Evolutionary conservation across 345 rosid species (phyloP), one percentile per base, ranked within the genome.

Genomic region (Erucastrum elatum): DNA sequence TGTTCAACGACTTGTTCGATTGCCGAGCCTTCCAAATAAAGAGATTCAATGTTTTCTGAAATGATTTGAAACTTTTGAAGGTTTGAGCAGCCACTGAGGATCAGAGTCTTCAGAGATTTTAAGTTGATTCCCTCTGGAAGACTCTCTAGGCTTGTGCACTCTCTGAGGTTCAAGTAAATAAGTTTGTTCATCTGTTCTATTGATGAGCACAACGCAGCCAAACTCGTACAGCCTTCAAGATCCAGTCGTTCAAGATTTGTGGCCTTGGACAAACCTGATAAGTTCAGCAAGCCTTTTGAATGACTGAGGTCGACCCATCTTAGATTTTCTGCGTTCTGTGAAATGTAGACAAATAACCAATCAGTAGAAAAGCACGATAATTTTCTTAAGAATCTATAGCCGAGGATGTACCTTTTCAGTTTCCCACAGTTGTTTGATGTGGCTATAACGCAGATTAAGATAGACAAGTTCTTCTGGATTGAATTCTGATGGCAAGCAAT

Each of bases 251-350:
- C 82, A 63, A 87, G 65, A 30, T 65, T 80, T 30, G 17, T 8
- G 2, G 85, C 85, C 41, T 12, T 11, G 51, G 84, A 83, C n/a
- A 81, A 73, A 27, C 83, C 80, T 58, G 84, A 71, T 71, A 83
- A 17, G 34, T 3, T 64, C 1, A 0, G 49, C 75, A 86, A 71
- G 35, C 70, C 15, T 31, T 49, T 10, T 37, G 81, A 85, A 3
- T 51, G 6, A 13, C 68, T 21, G 33, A 87, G 83, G 44, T 75
- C 61, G 8, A 83, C 51, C 71, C 66, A 37, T 72, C 58, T 83
- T 44, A 85, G 30, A 0, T 73, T 83, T 33, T 17, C 81, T 41
- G 75, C 49, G 56, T 49, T 55, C 77, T 81, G 69, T 53, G 26
- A 51, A 27, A 70, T 30, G 0, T 8, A 72, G 59, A 67, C 27